Conservation (phyloP, 2,329 filamentous ascomycete genomes). For the Lasiodiplodia theobromae region DNA sequence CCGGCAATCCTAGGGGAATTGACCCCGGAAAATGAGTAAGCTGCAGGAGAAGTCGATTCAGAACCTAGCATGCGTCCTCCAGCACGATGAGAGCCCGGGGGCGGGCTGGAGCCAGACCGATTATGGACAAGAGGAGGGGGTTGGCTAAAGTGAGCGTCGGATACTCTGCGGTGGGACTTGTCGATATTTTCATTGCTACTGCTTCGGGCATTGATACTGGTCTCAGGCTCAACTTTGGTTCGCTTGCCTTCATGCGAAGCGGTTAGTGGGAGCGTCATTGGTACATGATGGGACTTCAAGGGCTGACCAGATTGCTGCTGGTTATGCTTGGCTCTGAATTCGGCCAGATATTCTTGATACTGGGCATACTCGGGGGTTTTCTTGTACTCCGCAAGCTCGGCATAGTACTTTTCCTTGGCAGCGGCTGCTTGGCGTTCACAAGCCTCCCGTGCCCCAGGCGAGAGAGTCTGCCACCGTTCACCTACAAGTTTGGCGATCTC, state of each 20-base stretch:
- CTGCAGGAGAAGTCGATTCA: constrained; percentile 45
- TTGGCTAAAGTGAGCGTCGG: constrained; percentile 38
- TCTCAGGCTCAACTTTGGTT: constrained; percentile 52
- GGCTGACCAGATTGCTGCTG: constrained; percentile 45
- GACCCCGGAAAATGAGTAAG: constrained; percentile 40
- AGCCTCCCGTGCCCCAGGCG: constrained; percentile 70
- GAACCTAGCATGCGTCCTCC: constrained; percentile 39
- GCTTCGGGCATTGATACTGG: constrained; percentile 40
- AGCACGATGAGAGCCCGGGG: constrained; percentile 38
- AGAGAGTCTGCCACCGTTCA: constrained; percentile 79
- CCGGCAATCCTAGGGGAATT: constrained; percentile 44
- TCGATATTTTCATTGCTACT: constrained; percentile 43
- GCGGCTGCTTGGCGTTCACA: constrained; percentile 75
- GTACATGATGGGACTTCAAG: not conserved
- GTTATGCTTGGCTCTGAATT: constrained; percentile 77
- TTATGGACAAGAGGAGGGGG: constrained; percentile 33
- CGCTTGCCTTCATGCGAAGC: constrained; percentile 49
- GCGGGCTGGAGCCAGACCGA: constrained; percentile 40
- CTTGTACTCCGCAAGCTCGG: constrained; percentile 77
- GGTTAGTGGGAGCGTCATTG: not conserved
- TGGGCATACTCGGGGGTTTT: constrained; percentile 73
- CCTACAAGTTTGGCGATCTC: constrained; percentile 85
- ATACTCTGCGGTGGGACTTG: constrained; percentile 39
- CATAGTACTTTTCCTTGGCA: constrained; percentile 79
- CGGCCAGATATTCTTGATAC: constrained; percentile 75